These are phyloP conservation scores for Benincasa hispida DNA, from an alignment of 306 rosid genomes.

Conservation along the genomic window DNA sequence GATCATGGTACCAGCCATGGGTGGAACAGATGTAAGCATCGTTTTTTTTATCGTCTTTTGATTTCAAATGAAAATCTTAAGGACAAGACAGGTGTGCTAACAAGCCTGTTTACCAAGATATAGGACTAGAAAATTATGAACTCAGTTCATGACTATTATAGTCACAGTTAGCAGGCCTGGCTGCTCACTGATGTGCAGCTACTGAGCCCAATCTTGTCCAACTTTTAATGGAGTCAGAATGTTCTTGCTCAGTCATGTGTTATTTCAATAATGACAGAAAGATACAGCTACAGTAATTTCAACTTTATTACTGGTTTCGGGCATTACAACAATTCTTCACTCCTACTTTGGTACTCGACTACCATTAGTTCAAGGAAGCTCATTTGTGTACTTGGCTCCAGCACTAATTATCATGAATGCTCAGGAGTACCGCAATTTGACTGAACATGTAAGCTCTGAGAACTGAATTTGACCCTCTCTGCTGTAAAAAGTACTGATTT, in stretches of 20 bases:
- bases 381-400: constrained; percentile 85
- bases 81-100: not conserved
- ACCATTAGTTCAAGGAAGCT: constrained; percentile 97
- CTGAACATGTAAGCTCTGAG: constrained; percentile 58
- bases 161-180: not conserved
- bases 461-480: not conserved
- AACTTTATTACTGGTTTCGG: constrained; percentile 81
- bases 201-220: not conserved
- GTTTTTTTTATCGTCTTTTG: constrained; percentile 8
- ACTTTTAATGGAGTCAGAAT: not conserved
- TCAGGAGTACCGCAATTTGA: constrained; percentile 66
- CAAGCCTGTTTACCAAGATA: not conserved
- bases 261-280: constrained; percentile 37
- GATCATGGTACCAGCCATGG: constrained; percentile 70
- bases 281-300: constrained; percentile 85
- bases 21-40: constrained; percentile 72
- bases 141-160: not conserved
- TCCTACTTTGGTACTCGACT: constrained; percentile 77
- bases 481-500: not conserved
- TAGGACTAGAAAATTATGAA: not conserved
- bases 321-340: constrained; percentile 71
- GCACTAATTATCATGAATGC: constrained; percentile 73
- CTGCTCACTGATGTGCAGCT: not conserved
- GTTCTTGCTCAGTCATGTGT: not conserved
- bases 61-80: constrained; percentile 4